Conservation (phyloP, 192 early-diverging fungal genomes). For the Entomortierella parvispora region DNA sequence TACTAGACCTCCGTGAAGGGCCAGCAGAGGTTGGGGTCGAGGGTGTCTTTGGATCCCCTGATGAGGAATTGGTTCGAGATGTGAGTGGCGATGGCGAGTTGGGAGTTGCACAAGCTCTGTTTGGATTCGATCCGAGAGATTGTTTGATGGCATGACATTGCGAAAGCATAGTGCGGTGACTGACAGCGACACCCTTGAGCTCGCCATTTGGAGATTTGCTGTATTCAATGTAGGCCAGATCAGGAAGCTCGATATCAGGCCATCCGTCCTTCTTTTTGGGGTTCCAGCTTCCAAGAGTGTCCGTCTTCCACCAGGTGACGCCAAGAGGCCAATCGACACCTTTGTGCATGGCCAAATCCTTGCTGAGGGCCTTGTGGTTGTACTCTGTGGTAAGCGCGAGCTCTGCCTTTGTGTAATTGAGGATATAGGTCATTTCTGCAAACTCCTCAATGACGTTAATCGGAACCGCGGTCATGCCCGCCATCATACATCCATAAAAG, state of each 20-base stretch:
- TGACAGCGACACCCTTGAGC: constrained; percentile 84
- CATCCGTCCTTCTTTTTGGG: constrained; percentile 67
- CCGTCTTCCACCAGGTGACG: constrained; percentile 87
- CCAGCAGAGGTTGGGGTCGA: constrained; percentile 29
- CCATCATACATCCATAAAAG: constrained; percentile 83
- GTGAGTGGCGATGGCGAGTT: constrained; percentile 23
- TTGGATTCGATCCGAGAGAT: constrained; percentile 44
- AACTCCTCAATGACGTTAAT: constrained; percentile 85
- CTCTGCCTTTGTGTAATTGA: constrained; percentile 70
- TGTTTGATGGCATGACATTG: constrained; percentile 68
- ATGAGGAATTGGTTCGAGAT: constrained; percentile 20
- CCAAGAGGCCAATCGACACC: constrained; percentile 71
- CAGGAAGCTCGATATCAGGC: constrained; percentile 59
- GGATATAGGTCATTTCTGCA: constrained; percentile 79
- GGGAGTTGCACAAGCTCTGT: constrained; percentile 8
- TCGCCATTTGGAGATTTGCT: constrained; percentile 85
- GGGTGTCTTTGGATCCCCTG: constrained; percentile 26
- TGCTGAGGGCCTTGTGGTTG: constrained; percentile 76
- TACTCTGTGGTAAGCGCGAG: constrained; percentile 87
- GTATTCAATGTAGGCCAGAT: constrained; percentile 88
- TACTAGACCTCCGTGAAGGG: constrained; percentile 32
- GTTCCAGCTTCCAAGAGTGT: constrained; percentile 75
- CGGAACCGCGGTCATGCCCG: constrained; percentile 85
- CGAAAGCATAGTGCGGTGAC: constrained; percentile 78
- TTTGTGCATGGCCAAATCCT: constrained; percentile 70